Evolutionary conservation across 2,329 filamentous ascomycete species (phyloP).

Genomic region (Paracoccidioides brasiliensis): DNA sequence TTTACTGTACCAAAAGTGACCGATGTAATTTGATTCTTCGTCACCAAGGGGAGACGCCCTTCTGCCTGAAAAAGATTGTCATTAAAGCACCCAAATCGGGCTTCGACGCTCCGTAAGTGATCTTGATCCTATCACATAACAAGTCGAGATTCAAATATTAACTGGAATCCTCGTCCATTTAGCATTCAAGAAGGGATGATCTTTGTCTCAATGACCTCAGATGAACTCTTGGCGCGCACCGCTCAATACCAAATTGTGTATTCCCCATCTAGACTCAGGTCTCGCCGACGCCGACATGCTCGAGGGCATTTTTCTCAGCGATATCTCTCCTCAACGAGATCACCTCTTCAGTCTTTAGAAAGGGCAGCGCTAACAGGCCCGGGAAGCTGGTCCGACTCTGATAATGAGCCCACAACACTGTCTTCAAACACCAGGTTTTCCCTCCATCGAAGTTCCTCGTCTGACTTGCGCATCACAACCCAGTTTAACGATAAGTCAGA

Average conservation of each 20-base stretch:
- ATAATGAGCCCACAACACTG: constrained; percentile 13
- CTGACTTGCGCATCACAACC: constrained; percentile 25
- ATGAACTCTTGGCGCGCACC: constrained; percentile 61
- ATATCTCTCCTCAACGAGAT: constrained; percentile 26
- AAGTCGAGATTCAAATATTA: neutral
- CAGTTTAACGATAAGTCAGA: constrained; percentile 26
- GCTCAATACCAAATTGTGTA: constrained; percentile 65
- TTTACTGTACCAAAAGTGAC: constrained; percentile 83
- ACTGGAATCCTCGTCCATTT: constrained; percentile 2
- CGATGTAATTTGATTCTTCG: constrained; percentile 75
- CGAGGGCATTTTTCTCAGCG: constrained; percentile 27
- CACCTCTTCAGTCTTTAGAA: constrained; percentile 24
- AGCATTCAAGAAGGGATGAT: constrained; percentile 86
- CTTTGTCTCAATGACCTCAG: constrained; percentile 74
- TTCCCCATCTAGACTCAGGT: constrained; percentile 20
- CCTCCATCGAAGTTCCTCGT: neutral
- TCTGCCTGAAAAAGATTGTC: constrained; percentile 70
- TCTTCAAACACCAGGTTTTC: constrained; percentile 1
- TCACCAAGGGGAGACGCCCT: constrained; percentile 68
- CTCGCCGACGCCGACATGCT: constrained; percentile 18
- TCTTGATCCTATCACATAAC: neutral
- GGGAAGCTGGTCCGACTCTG: constrained; percentile 15
- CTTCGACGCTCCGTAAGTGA: constrained; percentile 72
- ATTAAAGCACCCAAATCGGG: constrained; percentile 67
- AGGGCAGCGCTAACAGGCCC: constrained; percentile 16